Base-by-base conservation (phyloP, 768 basidiomycete species). In the Pleurotus djamor region DNA sequence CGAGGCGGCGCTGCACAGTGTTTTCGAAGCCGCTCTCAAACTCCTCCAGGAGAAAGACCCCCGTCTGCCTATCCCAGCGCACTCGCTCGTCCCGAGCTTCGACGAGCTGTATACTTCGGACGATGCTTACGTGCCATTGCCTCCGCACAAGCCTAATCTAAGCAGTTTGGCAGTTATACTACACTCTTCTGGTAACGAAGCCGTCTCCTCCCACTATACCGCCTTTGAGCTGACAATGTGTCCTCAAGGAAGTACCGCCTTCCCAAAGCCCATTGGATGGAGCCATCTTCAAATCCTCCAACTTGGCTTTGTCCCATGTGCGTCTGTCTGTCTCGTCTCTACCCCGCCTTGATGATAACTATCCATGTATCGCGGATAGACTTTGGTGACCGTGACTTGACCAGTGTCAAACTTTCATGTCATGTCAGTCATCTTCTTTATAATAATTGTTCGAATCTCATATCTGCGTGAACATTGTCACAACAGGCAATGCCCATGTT, bases 201-300 rank as follows among this genome's bases (percentile, higher is more conserved):
- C 66, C 3, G 16, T 10, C 17, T 9, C 12, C 16, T 9, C 38
- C 17, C 4, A 10, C 28, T 16, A 14, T 52, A 33, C 48, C 52
- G 32, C 37, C 33, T 8, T 33, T 37, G 16, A 38, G 13, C 35
- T 55, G 37, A 41, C 32, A 8, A n/a, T 13, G 45, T 28, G 4
- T n/a, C 56, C 16, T 52, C 28, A 32, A 70, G 69, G 69, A 5
- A 66, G 68, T 37, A 68, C 68, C 2, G 67, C 67, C 12, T 69
- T 69, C 48, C 69, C 69, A 9, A 68, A 69, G 59, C 63, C 65
- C 4, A 64, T 71, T 48, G 43, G 33, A n/a, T 56, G 61, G 21
- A 65, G 56, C 32, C 63, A 67, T 44, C 59, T 59, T 6, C 58
- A 56, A 5, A 38, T 63, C 1, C 37, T 65, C 13, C 59, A 67